Evolutionary conservation across 73 alveolate genomes (phyloP), one percentile per base, ranked within the genome.

Genomic region (Stentor roeselii): DNA sequence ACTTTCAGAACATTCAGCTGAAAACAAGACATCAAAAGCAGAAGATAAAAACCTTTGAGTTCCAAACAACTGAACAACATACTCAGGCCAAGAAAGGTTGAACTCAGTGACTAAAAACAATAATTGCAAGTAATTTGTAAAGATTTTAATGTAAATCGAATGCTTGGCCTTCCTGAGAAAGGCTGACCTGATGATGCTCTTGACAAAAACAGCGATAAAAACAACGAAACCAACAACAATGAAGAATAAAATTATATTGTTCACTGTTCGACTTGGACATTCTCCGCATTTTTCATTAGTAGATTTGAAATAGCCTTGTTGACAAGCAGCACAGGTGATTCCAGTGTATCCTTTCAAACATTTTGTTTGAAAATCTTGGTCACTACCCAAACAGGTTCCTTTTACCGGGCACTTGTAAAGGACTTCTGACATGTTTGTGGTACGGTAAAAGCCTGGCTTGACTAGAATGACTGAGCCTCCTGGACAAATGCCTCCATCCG

Each of bases 271-370:
- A 32, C 40, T 75, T 32, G 93, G 96, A 58, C 96, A 91, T 21
- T 4, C 31, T 36, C 59, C 67, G 78, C 96, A 91, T 31, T 76
- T 85, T 67, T 91, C 82, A 14, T 84, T 86, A 4, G 90, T 91
- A 37, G 92, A 36, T 74, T 88, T 76, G 6, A 86, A 41, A 50
- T 91, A 91, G 40, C 92, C 93, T 42, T 92, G 91, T 83, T 77
- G n/a, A 82, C 96, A 91, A 4, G 89, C 88, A 59, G 90, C 42
- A 74, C 96, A 91, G 3, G 88, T 77, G 3, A 89, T 87, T 3
- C 96, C 96, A 84, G 86, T 83, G 75, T 78, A 88, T 11, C 96
- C 96, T 2, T 78, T 88, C 3, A 60, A 59, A 61, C 96, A 91
- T 50, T 91, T 90, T 21, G n/a, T n/a, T n/a, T n/a, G n/a, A 30